phyloP scores from a whole-genome alignment of 352 stramenopile species.

The Thraustotheca clavata region DNA sequence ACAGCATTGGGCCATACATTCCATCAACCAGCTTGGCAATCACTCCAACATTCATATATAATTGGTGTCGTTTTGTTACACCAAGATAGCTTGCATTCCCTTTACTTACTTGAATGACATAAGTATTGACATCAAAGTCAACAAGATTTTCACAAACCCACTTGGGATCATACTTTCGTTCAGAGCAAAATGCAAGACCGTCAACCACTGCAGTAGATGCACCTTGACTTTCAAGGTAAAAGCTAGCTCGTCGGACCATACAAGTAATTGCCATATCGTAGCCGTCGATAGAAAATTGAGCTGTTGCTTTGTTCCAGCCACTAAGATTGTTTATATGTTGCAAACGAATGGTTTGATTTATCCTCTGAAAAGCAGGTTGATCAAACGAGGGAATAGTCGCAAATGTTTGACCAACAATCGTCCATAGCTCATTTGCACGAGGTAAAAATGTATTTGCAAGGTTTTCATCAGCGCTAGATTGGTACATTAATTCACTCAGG shows the following conservation, averaged over 20 bases:
- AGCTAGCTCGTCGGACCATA: conserved; percentile 21
- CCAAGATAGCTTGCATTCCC: conserved; percentile 23
- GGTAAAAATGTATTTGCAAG: conserved; percentile 19
- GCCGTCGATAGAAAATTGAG: conserved; percentile 21
- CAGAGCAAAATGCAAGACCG: conserved; percentile 25
- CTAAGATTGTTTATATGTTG: conserved; percentile 18
- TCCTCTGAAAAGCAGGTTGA: conserved; percentile 13
- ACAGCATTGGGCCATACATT: conserved; percentile 1
- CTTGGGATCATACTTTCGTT: conserved; percentile 22
- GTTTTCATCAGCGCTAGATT: no score
- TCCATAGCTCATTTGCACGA: conserved; percentile 21
- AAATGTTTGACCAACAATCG: conserved; percentile 20
- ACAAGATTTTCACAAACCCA: conserved; percentile 27
- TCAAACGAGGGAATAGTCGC: conserved; percentile 21
- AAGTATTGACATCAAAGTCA: conserved; percentile 15
- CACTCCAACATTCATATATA: conserved; percentile 24
- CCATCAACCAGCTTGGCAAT: conserved; percentile 16
- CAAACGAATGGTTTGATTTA: conserved; percentile 8
- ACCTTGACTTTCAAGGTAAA: conserved; percentile 8
- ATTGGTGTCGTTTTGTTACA: conserved; percentile 7
- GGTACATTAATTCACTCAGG: no score
- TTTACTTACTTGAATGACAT: conserved; percentile 21
- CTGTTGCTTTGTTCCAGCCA: conserved; percentile 22
- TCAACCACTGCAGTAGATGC: conserved; percentile 20
- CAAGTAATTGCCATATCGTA: conserved; percentile 19